Evolutionary conservation across 2,329 filamentous ascomycete genomes (phyloP), one percentile per base, ranked within the genome.

Genomic region (Botrytis hyacinthi): DNA sequence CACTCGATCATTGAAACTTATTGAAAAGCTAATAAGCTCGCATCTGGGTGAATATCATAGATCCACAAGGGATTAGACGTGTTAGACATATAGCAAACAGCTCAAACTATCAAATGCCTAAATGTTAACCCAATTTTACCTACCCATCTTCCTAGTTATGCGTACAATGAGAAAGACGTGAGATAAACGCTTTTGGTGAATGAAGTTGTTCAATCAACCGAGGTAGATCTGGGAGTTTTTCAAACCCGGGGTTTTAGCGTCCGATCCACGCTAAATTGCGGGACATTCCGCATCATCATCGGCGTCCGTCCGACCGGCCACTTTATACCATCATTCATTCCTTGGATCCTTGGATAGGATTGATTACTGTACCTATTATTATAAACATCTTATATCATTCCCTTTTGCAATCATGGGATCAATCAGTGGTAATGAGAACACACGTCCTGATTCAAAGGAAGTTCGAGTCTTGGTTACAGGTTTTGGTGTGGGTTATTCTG

Each of bases 391-490:
- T 44, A 29, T 22, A 57, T 42, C 48, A 57, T 32, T 26, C 26
- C 14, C 22, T 44, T 77, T 70, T 81, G 79, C 42, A 83, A 81
- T 75, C 22, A 79, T 78, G 77, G 76, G 77, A 22, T 78, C 77
- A 10, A 73, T 61, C 37, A 62, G 60, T 40, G 65, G 66, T 3
- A 65, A 73, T 20, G 35, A 46, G 37, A n/a, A 35, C 2, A 57
- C 44, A n/a, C 42, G n/a, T 40, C 60, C 44, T 16, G 20, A 72
- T 22, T 72, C 83, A 69, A 83, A 88, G 59, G 88, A 90, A 78
- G 80, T 89, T 75, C 88, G 84, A 37, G 85, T 90, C 73, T 83
- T 90, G 74, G 86, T 91, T 76, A 90, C 88, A 22, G 89, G 89
- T 73, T 91, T 90, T 79, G 86, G 83, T 73, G 89, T 91, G 84